These are phyloP conservation scores for Cryptococcus sp. DNA, from an alignment of 1,284 basidiomycete genomes.

Conservation along the genomic window DNA sequence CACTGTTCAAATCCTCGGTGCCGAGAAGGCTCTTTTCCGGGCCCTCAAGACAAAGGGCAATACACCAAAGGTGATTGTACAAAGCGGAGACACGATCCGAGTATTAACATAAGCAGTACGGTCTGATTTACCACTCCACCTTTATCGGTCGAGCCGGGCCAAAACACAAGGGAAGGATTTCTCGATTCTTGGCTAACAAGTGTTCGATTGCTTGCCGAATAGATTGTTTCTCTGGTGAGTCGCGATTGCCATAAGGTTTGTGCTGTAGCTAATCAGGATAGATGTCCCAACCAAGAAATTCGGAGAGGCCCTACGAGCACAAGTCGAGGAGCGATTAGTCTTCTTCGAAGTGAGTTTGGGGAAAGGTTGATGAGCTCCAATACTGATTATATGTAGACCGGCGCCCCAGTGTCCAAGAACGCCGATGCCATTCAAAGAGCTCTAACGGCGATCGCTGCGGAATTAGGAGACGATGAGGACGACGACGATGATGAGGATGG, in stretches of 20 bases:
- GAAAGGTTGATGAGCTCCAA: not conserved
- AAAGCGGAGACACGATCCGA: not conserved
- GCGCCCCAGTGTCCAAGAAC: slow-evolving; percentile 76
- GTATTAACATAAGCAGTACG: slow-evolving; percentile 59
- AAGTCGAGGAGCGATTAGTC: slow-evolving; percentile 91
- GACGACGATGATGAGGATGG: slow-evolving; percentile 61
- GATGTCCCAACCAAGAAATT: slow-evolving; percentile 88
- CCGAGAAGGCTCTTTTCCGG: slow-evolving; percentile 96
- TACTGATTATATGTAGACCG: slow-evolving; percentile 50
- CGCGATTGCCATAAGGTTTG: too few species aligned
- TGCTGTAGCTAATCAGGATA: slow-evolving; percentile 26
- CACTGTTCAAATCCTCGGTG: slow-evolving; percentile 96
- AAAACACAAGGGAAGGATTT: slow-evolving; percentile 97
- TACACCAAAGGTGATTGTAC: slow-evolving; percentile 75
- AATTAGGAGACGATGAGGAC: slow-evolving; percentile 63
- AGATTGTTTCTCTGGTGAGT: slow-evolving; percentile 86
- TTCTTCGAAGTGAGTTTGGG: slow-evolving; percentile 72
- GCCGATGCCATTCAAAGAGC: slow-evolving; percentile 85
- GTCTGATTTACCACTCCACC: slow-evolving; percentile 85
- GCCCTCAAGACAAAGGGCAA: slow-evolving; percentile 99
- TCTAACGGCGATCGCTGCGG: slow-evolving; percentile 65
- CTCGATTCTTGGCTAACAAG: slow-evolving; percentile 97
- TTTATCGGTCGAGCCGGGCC: slow-evolving; percentile 94
- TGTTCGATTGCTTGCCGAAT: slow-evolving; percentile 97
- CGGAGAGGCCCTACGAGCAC: slow-evolving; percentile 85